phyloP scores from a whole-genome alignment of 176 grass and related monocot species.

The Guadua angustifolia region DNA sequence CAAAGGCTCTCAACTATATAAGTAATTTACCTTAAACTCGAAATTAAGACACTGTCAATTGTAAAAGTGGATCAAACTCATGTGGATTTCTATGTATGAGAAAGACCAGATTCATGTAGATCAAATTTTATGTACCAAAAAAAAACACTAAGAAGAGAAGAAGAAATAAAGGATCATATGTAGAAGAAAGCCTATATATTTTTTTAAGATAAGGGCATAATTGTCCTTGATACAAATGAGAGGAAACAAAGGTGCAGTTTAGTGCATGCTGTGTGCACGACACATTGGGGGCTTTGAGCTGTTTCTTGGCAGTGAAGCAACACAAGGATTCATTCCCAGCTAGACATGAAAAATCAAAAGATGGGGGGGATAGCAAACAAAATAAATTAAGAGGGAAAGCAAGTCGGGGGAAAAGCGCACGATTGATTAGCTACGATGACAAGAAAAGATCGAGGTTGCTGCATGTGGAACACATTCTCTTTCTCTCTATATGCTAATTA shows the following conservation, averaged over 20 bases:
- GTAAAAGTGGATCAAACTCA: not conserved
- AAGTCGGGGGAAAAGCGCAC: not conserved
- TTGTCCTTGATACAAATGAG: not conserved
- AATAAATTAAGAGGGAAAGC: not conserved
- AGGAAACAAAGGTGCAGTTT: not conserved
- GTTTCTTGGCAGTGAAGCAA: slow-evolving; percentile 44
- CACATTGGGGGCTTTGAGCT: slow-evolving; percentile 21
- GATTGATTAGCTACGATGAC: not conserved
- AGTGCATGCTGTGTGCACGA: not conserved
- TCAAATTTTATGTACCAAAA: not conserved
- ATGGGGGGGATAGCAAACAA: not conserved
- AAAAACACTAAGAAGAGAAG: not conserved
- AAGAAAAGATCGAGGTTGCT: not conserved
- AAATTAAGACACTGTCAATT: not conserved
- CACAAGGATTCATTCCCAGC: not conserved
- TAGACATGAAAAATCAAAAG: not conserved
- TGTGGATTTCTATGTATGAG: not conserved
- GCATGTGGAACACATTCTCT: not conserved
- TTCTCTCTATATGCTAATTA: not conserved
- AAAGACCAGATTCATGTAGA: not conserved
- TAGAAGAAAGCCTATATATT: not conserved
- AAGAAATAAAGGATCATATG: not conserved
- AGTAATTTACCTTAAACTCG: not conserved
- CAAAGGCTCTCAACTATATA: not conserved
- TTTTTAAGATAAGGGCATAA: not conserved